Evolutionary conservation across 163 green algal genomes (phyloP), one percentile per base, ranked within the genome.

Genomic region (Scenedesmus sp.): DNA sequence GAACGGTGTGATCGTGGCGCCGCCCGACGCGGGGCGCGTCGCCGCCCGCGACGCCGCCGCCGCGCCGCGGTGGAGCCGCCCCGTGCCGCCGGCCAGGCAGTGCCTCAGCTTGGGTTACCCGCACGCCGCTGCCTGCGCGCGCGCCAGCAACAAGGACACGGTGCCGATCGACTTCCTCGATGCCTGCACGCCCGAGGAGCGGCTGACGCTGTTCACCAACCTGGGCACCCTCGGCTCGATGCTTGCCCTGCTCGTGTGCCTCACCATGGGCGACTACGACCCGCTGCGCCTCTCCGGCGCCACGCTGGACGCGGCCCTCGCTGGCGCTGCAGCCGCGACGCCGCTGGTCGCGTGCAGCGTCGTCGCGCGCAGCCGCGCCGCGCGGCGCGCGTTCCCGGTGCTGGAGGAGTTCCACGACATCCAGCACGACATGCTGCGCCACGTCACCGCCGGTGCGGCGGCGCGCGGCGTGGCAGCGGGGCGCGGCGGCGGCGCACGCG

Each of bases 181-280:
- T 54, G 45, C 71, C 2, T 72, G 28, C 44, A 70, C 39, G 22
- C 15, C 45, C 20, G 71, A 60, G 11, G 71, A 70, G 45, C 58
- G 60, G 29, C 45, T 80, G 29, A 80, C 71, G 11, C 29, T 80
- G 28, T 80, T 54, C 51, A 64, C 71, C 22, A 80, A 80, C 58
- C 24, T 80, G 4, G 34, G 58, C 22, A 44, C 71, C 11, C n/a
- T 71, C 4, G n/a, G 29, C 17, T 50, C 51, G n/a, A 42, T 80
- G 9, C 14, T 14, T 3, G 29, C 58, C 13, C 39, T 72, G 22
- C 13, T 50, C 13, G 17, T 62, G 15, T 80, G 71, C 45, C 50
- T 54, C 44, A 7, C 71, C 4, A 72, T 63, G 71, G 71, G 58
- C 4, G 28, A 71, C 22, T 9, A 29, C 24, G 58, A 80, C 28